Evolutionary conservation across 768 basidiomycete genomes (phyloP), one percentile per base, ranked within the genome.

Genomic region (Suillus subalutaceus): DNA sequence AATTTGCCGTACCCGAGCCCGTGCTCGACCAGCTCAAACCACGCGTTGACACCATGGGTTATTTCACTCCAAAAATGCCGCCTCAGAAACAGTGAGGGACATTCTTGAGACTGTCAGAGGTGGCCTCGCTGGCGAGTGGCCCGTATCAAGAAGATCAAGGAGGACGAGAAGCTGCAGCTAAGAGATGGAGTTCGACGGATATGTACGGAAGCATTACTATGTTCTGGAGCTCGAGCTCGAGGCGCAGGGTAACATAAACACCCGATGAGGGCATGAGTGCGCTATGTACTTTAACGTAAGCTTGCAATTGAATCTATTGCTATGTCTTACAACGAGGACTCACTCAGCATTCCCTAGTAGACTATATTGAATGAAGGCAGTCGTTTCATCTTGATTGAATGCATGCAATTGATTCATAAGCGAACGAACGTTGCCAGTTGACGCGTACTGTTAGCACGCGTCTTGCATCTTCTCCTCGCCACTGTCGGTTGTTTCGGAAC

Each of bases 21-120:
- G 88, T 97, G 72, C 90, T 99, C 68, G 84, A 88, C 6, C 93
- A 98, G 72, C 89, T 99, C 13, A 96, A 95, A 7, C 87, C 4
- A 96, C 94, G 44, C 98, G 23, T 99, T 72, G 97, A 98, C 79
- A 86, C 89, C 71, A 90, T 99, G 57, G 90, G 9, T 95, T 90
- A 79, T 83, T 98, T 40, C 88, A 89, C 53, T 82, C 88, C 35
- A 90, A 91, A 69, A 89, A 94, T 26, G 72, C 83, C 4, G 88
- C 88, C 7, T 85, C 88, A 16, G 77, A 85, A 48, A 85, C 91
- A 71, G 92, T 89, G 43, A 85, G 85, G 41, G 87, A 84, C 57
- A 87, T 97, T 55, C 84, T 98, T 44, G 89, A 90, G 67, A 85
- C 83, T 6, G 96, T 96, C 46, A 90, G 93, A 79, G 75, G 75